Percentiles rank a stretch among this genome's conserved stretches.
These are phyloP conservation scores for Saksenaea oblongispora DNA, from an alignment of 371 early-diverging fungal species.

Conservation along the genomic window DNA sequence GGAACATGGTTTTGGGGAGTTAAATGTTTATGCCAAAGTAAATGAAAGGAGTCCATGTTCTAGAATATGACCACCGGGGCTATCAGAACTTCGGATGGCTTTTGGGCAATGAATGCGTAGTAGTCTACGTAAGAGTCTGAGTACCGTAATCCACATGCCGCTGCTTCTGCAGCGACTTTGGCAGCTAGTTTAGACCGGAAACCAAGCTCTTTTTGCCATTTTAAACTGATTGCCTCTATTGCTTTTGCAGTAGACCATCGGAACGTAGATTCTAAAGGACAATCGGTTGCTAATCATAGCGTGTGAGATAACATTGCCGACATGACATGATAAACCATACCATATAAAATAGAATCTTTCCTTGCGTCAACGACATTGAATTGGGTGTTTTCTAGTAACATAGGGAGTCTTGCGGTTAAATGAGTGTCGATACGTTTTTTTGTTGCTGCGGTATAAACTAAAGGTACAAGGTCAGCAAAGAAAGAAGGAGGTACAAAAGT, in stretches of 20 bases:
- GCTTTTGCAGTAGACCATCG: neutral
- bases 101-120: neutral
- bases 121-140: slow-evolving; percentile 1
- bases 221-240: neutral
- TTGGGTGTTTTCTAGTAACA: neutral
- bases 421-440: neutral
- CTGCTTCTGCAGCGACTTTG: neutral
- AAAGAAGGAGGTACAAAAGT: neutral
- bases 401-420: neutral
- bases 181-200: neutral
- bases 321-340: neutral
- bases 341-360: neutral
- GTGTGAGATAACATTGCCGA: neutral
- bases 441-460: neutral
- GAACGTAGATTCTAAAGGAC: neutral
- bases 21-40: neutral
- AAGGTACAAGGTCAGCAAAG: neutral
- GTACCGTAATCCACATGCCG: neutral
- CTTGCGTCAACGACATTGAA: neutral
- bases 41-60: neutral
- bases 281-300: neutral
- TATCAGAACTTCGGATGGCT: neutral
- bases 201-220: neutral
- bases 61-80: neutral
- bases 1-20: neutral